These are phyloP conservation scores for Podila epigama DNA, from an alignment of 192 early-diverging fungal genomes.

Conservation along the genomic window DNA sequence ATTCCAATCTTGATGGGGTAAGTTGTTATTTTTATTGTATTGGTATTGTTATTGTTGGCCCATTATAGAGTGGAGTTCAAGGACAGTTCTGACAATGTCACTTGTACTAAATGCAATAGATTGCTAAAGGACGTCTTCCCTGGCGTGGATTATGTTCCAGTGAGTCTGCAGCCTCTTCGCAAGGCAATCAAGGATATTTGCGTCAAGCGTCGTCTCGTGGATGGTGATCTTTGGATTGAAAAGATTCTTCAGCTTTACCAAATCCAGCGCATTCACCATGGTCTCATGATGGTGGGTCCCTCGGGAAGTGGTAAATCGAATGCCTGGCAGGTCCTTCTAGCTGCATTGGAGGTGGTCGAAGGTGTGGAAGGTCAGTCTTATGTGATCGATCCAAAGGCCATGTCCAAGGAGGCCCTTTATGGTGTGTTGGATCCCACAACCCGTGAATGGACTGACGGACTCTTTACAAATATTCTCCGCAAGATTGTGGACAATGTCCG, in stretches of 20 bases:
- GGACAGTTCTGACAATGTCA: too few relatives aligned
- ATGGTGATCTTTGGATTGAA: conserved; percentile 88
- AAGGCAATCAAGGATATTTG: conserved; percentile 81
- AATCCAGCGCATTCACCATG: conserved; percentile 98
- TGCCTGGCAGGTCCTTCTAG: conserved; percentile 93
- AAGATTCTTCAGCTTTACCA: conserved; percentile 99
- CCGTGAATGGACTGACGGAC: conserved; percentile 99
- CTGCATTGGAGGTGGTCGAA: conserved; percentile 89
- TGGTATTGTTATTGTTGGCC: conserved; percentile 7
- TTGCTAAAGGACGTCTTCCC: conserved; percentile 96
- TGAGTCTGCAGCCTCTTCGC: conserved; percentile 78
- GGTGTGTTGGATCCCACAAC: conserved; percentile 97
- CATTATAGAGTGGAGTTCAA: too few relatives aligned
- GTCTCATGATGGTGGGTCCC: conserved; percentile 99
- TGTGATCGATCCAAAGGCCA: conserved; percentile 98
- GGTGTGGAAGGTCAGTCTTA: conserved; percentile 90
- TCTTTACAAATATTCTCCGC: conserved; percentile 97
- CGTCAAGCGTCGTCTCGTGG: conserved; percentile 72
- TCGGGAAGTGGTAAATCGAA: conserved; percentile 95
- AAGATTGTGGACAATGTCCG: conserved; percentile 99
- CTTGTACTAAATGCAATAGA: too few relatives aligned
- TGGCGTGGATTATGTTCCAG: conserved; percentile 82
- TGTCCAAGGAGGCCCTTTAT: conserved; percentile 96
- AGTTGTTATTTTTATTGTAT: too few relatives aligned
- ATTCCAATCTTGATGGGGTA: conserved; percentile 83